Conservation (phyloP, 192 early-diverging fungal species). For the Umbelopsis sp. region DNA sequence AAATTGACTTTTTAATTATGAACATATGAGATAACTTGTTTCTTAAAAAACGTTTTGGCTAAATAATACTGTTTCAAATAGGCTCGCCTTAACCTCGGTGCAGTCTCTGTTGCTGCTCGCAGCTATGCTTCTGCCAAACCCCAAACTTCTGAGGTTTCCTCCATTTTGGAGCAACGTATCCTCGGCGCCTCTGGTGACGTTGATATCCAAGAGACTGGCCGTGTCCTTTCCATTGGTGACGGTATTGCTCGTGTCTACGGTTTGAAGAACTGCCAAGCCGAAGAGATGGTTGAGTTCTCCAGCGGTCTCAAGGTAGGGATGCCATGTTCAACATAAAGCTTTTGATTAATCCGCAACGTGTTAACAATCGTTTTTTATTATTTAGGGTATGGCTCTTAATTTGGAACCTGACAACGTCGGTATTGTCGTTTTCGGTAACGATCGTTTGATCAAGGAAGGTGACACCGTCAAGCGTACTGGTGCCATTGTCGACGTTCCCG, state of each 20-base stretch:
- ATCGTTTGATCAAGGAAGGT: conserved; percentile 99
- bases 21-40: not conserved
- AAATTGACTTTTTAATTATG: not conserved
- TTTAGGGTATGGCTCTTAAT: conserved; percentile 98
- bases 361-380: not conserved
- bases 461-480: conserved; percentile 99
- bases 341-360: too few species aligned
- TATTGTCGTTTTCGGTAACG: conserved; percentile 99
- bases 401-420: conserved; percentile 99
- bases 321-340: too few species aligned
- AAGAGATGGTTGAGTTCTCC: conserved; percentile 99
- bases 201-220: conserved; percentile 97
- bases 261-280: conserved; percentile 96
- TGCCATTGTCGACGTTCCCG: conserved; percentile 97
- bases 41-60: not conserved
- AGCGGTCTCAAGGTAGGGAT: conserved; percentile 88
- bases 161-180: conserved; percentile 97
- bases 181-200: conserved; percentile 79
- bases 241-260: conserved; percentile 99
- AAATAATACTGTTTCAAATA: conserved; percentile 21
- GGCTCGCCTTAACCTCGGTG: conserved; percentile 61
- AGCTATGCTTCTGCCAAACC: conserved; percentile 61
- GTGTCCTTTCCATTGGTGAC: conserved; percentile 99
- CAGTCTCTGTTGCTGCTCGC: conserved; percentile 53
- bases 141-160: conserved; percentile 93